Evolutionary conservation across 805 yeast species (phyloP).

Genomic region (Saccharomyces kudriavzevii): DNA sequence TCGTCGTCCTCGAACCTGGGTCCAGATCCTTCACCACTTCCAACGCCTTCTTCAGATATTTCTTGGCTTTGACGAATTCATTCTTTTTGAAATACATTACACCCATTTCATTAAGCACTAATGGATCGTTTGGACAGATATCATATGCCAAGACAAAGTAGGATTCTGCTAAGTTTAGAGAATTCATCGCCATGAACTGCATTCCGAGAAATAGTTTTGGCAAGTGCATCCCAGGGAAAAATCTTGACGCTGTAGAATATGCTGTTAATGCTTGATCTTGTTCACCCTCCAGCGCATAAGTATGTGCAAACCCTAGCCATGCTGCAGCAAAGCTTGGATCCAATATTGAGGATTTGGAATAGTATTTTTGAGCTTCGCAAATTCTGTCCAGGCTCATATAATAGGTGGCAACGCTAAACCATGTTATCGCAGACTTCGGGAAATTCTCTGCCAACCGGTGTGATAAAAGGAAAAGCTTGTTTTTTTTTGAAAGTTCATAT

Average conservation of each 20-base stretch:
- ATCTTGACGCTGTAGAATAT: slow-evolving; percentile 87
- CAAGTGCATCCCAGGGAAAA: slow-evolving; percentile 83
- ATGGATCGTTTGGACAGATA: slow-evolving; percentile 79
- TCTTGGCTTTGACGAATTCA: slow-evolving; percentile 61
- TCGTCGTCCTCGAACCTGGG: slow-evolving; percentile 76
- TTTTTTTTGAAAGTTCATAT: slow-evolving; percentile 75
- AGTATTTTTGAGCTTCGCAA: slow-evolving; percentile 77
- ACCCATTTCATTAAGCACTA: slow-evolving; percentile 84
- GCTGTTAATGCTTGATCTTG: slow-evolving; percentile 98
- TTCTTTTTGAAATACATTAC: slow-evolving; percentile 77
- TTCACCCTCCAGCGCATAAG: slow-evolving; percentile 97
- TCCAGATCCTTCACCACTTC: slow-evolving; percentile 59
- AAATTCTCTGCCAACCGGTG: slow-evolving; percentile 80
- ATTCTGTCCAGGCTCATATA: slow-evolving; percentile 67
- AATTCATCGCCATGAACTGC: slow-evolving; percentile 89
- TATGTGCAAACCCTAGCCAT: slow-evolving; percentile 97
- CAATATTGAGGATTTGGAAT: slow-evolving; percentile 79
- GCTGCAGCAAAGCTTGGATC: slow-evolving; percentile 90
- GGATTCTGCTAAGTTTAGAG: slow-evolving; percentile 75
- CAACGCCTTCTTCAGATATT: slow-evolving; percentile 61
- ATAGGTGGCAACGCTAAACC: slow-evolving; percentile 90
- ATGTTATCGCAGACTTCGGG: slow-evolving; percentile 74
- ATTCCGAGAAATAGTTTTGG: slow-evolving; percentile 89
- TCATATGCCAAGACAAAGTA: slow-evolving; percentile 67
- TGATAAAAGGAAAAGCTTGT: slow-evolving; percentile 69